Base-by-base conservation (phyloP, 345 rosid genomes). In the Durio zibethinus region DNA sequence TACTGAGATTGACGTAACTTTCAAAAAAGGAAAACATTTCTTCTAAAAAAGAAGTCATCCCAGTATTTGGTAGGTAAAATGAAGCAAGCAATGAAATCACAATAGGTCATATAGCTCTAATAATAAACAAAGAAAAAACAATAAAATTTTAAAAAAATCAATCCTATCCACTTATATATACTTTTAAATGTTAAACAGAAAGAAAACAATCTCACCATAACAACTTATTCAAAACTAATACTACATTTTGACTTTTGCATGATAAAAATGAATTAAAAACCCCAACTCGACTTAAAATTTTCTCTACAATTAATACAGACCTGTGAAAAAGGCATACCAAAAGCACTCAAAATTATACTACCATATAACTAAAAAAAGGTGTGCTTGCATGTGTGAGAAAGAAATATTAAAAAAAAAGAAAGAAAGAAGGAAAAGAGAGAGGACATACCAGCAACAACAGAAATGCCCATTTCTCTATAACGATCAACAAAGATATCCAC, bases 401-500 rank as follows among this genome's bases (percentile, higher is more conserved):
- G 61, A 69, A 45, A 48, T 56, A 69, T 47, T 47, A 47, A 14
- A 48, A 20, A 15, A 35, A 62, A 18, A 2, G 33, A 3, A 16
- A 18, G 3, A 33, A 63, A 35, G 0, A 2, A 8, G 9, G 2
- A 8, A 36, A 20, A n/a, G 70, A 8, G 52, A 76, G 60, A 40
- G 23, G 15, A 29, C 80, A 50, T 50, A 93, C 98, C 98, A 76
- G 95, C 92, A 76, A 93, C 97, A 38, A 85, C 89, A 71, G 94
- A 88, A 74, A 93, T 88, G 62, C 83, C 87, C 90, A 85, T 89
- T 72, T 90, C 90, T 75, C 82, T 89, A 80, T 93, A 93, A 4
- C 97, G 88, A 82, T 90, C 97, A 50, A 89, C 92, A 73, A 93
- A 92, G 82, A 92, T 83, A 79, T 93, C 97, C 73, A 92, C 84